Evolutionary conservation across 2,329 filamentous ascomycete species (phyloP).

Genomic region (Helminthosporium solani): DNA sequence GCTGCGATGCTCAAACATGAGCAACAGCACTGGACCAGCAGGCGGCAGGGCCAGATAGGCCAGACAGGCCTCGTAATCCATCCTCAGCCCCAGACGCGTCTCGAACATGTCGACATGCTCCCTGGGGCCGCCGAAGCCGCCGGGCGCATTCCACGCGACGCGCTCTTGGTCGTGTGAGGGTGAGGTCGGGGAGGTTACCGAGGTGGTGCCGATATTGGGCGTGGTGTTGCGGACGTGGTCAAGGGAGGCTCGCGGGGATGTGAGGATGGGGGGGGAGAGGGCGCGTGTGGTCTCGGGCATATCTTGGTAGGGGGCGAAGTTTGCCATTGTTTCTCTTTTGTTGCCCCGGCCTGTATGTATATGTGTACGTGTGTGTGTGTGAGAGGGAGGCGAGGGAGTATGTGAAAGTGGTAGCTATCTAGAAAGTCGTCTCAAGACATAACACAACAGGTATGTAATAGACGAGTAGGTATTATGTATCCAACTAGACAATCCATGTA

Average conservation of each 20-base stretch:
- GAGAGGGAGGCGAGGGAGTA: background rate
- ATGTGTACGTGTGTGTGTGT: background rate
- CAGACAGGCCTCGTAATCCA: conserved; percentile 87
- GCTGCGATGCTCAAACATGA: conserved; percentile 89
- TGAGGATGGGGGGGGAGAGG: conserved; percentile 65
- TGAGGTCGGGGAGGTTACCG: conserved; percentile 35
- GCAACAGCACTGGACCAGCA: conserved; percentile 76
- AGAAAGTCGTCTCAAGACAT: no score
- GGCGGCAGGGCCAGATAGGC: conserved; percentile 87
- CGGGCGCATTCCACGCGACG: conserved; percentile 31
- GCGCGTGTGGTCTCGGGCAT: conserved; percentile 81
- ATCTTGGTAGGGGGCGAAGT: conserved; percentile 97
- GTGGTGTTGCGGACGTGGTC: conserved; percentile 26
- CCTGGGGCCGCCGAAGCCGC: conserved; percentile 43
- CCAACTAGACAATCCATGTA: no score
- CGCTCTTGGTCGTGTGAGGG: conserved; percentile 27
- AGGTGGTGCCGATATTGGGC: conserved; percentile 28
- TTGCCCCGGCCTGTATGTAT: no score
- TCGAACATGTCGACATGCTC: conserved; percentile 78
- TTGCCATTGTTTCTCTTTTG: no score
- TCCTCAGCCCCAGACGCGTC: conserved; percentile 79
- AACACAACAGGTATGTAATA: no score
- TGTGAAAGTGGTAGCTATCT: no score
- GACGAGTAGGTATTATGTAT: no score
- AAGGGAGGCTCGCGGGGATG: conserved; percentile 44